Evolutionary conservation across 148 eudicot genomes (phyloP), one percentile per base, ranked within the genome.

Genomic region (Rhododendron kiyosumense): DNA sequence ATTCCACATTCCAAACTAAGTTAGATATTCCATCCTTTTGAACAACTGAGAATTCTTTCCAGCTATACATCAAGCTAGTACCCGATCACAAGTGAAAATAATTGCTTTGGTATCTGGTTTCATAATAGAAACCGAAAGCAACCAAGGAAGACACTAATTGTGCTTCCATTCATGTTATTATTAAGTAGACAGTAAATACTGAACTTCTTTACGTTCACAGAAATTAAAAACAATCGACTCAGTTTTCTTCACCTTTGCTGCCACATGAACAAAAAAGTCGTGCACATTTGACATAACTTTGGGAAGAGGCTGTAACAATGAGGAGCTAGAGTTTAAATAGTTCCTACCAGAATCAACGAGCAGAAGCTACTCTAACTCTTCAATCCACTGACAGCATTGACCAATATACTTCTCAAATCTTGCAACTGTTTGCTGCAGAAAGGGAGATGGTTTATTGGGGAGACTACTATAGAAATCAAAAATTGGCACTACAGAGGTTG

Each of bases 321-420:
- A 96, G 20, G 93, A 89, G 85, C 87, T 92, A 57, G 88, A 88
- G 84, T 81, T 90, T 54, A 88, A 81, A 69, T 91, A 88, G 61
- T 93, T 92, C 85, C 88, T 92, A 77, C 92, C 94, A 86, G 94
- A 92, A 89, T 93, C 94, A 65, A 93, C 86, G 20, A 90, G 93
- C 34, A 97, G 86, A 86, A 97, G 90, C 86, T 97, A 98, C 89
- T 97, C 99, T 83, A 95, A 88, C 89, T 97, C 99, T 89, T 97
- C 96, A 88, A 97, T 87, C 99, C 95, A 95, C 89, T 95, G 98
- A 52, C 92, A 94, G 85, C 98, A 95, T 83, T 94, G 96, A 49
- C 85, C 91, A 18, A 97, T 88, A 86, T 93, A 91, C 90, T 93
- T 94, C 92, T 94, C 98, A 90, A 97, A 97, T 88, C 96, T 93